phyloP scores from a whole-genome alignment of 257 asterid species.

The Nicotiana obtusifolia region DNA sequence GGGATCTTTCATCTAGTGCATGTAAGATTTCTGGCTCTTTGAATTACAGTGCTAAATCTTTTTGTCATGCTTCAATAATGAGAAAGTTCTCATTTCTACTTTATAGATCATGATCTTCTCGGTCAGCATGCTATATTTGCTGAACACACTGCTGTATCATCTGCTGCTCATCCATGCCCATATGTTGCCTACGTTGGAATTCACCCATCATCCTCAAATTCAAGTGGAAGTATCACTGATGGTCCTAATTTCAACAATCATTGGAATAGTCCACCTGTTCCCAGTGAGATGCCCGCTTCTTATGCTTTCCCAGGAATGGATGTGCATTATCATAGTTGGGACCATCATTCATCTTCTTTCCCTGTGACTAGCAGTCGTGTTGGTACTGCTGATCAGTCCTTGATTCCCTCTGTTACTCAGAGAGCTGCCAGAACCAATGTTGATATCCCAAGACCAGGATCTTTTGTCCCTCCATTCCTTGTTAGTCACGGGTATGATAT shows the following conservation, averaged over 20 bases:
- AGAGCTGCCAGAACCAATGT: conserved; percentile 54
- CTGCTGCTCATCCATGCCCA: conserved; percentile 75
- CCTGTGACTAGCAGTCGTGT: conserved; percentile 45
- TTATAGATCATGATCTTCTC: conserved; percentile 57
- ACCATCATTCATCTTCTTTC: conserved; percentile 52
- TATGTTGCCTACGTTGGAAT: conserved; percentile 74
- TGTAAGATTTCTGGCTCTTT: conserved; percentile 47
- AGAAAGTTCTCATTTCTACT: conserved; percentile 22
- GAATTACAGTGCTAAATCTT: conserved; percentile 15
- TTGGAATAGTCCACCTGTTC: conserved; percentile 65
- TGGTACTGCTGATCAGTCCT: conserved; percentile 56
- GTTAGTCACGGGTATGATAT: conserved; percentile 60
- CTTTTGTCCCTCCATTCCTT: conserved; percentile 60
- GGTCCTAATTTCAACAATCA: conserved; percentile 59
- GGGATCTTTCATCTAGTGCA: conserved; percentile 65
- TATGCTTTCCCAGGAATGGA: conserved; percentile 66
- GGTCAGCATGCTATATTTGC: conserved; percentile 63
- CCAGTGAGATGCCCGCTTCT: conserved; percentile 55
- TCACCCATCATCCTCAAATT: conserved; percentile 69
- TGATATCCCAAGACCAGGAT: conserved; percentile 65
- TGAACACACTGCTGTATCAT: conserved; percentile 63
- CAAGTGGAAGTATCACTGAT: conserved; percentile 55
- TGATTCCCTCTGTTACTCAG: conserved; percentile 47
- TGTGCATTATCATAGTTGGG: conserved; percentile 61
- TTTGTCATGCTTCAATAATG: conserved; percentile 13